These are phyloP conservation scores for Penium margaritaceum DNA, from an alignment of 139 green algal genomes.

Conservation along the genomic window DNA sequence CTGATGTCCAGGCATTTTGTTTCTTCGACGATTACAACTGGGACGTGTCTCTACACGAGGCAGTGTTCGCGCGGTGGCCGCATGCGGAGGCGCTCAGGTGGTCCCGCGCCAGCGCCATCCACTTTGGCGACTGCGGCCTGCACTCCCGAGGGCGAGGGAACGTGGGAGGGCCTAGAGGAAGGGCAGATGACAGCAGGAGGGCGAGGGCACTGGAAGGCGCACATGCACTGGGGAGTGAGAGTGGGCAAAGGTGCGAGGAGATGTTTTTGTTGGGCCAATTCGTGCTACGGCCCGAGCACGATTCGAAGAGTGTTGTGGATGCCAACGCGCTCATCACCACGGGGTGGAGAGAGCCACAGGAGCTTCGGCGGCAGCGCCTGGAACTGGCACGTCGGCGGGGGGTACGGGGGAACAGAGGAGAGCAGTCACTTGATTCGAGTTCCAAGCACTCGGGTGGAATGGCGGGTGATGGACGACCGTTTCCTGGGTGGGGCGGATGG, in stretches of 20 bases:
- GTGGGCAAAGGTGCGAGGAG: too few relatives aligned
- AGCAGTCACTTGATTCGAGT: not conserved
- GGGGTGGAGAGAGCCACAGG: too few relatives aligned
- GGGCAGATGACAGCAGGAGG: not conserved
- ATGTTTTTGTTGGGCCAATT: too few relatives aligned
- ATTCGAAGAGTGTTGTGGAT: not conserved
- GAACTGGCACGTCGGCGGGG: too few relatives aligned
- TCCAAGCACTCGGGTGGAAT: not conserved
- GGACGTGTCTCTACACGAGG: slow-evolving; percentile 21
- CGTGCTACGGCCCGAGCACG: too few relatives aligned
- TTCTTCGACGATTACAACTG: slow-evolving; percentile 45
- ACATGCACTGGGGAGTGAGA: not conserved
- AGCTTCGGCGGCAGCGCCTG: too few relatives aligned
- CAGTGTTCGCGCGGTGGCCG: not conserved
- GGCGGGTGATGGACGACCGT: too few relatives aligned
- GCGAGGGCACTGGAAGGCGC: not conserved
- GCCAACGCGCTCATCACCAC: too few relatives aligned
- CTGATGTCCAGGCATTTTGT: slow-evolving; percentile 13
- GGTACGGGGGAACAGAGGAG: not conserved
- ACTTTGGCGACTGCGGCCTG: slow-evolving; percentile 37
- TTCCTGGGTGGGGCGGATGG: slow-evolving; percentile 35
- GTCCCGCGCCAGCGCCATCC: slow-evolving; percentile 7
- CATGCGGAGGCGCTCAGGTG: not conserved
- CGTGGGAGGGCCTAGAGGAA: not conserved
- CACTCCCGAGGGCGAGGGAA: slow-evolving; percentile 10